Evolutionary conservation across 345 rosid species (phyloP).

Genomic region (Rhodomyrtus tomentosa): DNA sequence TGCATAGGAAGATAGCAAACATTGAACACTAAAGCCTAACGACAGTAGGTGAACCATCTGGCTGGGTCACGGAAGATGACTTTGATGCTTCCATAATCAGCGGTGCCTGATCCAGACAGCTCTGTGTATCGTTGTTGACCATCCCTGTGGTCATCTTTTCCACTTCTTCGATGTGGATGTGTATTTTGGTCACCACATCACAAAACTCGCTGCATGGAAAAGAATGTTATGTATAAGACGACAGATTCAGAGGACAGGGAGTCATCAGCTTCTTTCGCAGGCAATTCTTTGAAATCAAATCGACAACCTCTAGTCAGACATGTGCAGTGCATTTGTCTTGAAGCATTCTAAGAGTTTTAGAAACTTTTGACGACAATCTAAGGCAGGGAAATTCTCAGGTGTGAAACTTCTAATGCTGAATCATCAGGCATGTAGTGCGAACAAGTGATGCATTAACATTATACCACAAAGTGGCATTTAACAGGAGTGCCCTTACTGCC

Average conservation of each 20-base stretch:
- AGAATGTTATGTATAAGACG: neutral
- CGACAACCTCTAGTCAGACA: neutral
- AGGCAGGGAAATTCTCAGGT: neutral
- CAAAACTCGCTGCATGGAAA: conserved; percentile 61
- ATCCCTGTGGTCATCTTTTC: conserved; percentile 60
- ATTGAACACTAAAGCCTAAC: neutral
- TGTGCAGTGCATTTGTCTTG: neutral
- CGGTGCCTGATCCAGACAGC: conserved; percentile 83
- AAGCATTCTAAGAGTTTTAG: neutral
- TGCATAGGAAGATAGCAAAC: neutral
- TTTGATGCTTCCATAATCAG: conserved; percentile 62
- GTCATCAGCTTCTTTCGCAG: neutral
- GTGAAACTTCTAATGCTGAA: neutral
- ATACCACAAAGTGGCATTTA: neutral
- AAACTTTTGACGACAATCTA: neutral
- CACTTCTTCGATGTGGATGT: conserved; percentile 81
- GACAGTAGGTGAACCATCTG: conserved; percentile 25
- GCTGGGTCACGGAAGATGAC: conserved; percentile 83
- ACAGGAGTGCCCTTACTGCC: conserved; percentile 61
- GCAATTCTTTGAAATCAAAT: neutral
- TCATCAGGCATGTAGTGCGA: neutral
- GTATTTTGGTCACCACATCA: conserved; percentile 71
- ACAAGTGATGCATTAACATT: neutral
- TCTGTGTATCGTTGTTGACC: conserved; percentile 60
- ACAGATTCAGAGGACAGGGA: neutral